phyloP scores from a whole-genome alignment of 257 asterid species.

The Ehretia macrophylla region DNA sequence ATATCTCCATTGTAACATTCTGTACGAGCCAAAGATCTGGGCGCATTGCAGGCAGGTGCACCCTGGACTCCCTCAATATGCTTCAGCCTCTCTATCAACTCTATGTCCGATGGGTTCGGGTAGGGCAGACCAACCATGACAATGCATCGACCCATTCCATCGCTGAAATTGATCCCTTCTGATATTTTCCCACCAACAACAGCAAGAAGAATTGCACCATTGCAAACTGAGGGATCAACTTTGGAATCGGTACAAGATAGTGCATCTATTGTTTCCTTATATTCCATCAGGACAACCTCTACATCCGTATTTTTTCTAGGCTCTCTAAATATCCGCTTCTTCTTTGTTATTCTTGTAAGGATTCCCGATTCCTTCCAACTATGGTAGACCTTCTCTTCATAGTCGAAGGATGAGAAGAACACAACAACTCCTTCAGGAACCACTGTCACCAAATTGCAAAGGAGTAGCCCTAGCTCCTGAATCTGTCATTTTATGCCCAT shows the following conservation, averaged over 20 bases:
- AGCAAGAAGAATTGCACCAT: constrained; percentile 86
- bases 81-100: constrained; percentile 90
- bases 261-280: constrained; percentile 63
- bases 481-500: constrained; percentile 46
- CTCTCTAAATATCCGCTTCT: constrained; percentile 75
- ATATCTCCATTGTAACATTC: constrained; percentile 43
- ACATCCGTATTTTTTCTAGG: constrained; percentile 83
- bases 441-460: constrained; percentile 70
- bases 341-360: constrained; percentile 69
- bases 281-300: constrained; percentile 64
- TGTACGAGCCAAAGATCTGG: constrained; percentile 13
- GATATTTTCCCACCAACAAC: constrained; percentile 99
- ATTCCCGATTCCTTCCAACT: constrained; percentile 82
- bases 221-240: constrained; percentile 34
- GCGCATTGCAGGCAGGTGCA: constrained; percentile 22
- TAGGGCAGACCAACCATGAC: constrained; percentile 97
- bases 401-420: constrained; percentile 92
- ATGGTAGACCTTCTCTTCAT: constrained; percentile 65
- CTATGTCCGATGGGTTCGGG: constrained; percentile 87
- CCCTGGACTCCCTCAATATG: constrained; percentile 69
- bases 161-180: constrained; percentile 93
- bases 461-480: constrained; percentile 78
- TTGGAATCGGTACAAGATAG: constrained; percentile 20
- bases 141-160: constrained; percentile 91
- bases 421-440: constrained; percentile 89